These are phyloP conservation scores for Colletotrichum lentis DNA, from an alignment of 2,329 filamentous ascomycete species.

Conservation along the genomic window DNA sequence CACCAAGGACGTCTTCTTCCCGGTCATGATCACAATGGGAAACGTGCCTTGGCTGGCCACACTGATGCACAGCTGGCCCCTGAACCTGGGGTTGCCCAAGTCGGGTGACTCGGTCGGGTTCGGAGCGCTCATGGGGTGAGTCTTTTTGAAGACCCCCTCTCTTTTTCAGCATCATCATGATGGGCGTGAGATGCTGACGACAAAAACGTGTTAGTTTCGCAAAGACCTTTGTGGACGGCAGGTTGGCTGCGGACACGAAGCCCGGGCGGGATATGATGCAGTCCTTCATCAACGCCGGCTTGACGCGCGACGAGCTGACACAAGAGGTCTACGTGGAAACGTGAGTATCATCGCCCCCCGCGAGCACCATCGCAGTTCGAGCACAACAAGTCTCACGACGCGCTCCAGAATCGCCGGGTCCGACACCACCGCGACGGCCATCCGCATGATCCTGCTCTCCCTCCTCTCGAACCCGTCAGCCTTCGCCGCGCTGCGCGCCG, in stretches of 20 bases:
- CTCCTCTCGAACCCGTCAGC: conserved; percentile 59
- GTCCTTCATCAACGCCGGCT: conserved; percentile 43
- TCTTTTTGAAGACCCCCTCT: neutral
- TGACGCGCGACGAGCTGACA: conserved; percentile 43
- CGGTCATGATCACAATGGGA: conserved; percentile 37
- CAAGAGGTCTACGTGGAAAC: conserved; percentile 42
- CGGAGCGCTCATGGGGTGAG: conserved; percentile 44
- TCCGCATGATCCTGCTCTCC: conserved; percentile 59
- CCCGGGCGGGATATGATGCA: conserved; percentile 46
- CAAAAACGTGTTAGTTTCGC: conserved; percentile 40
- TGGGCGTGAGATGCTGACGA: neutral
- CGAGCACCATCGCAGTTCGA: neutral
- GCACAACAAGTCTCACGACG: too few relatives aligned
- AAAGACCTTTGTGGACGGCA: conserved; percentile 43
- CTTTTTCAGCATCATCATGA: neutral
- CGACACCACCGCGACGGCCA: conserved; percentile 48
- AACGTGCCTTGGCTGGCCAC: conserved; percentile 42
- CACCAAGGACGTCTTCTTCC: conserved; percentile 35
- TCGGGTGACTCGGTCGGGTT: conserved; percentile 47
- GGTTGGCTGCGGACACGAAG: conserved; percentile 43
- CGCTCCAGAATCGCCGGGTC: conserved; percentile 46
- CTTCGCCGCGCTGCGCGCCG: conserved; percentile 55
- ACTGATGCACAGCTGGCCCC: conserved; percentile 40
- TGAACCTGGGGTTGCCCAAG: conserved; percentile 41
- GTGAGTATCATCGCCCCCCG: neutral